phyloP scores from a whole-genome alignment of 306 rosid species.

The Vigna hirtella region DNA sequence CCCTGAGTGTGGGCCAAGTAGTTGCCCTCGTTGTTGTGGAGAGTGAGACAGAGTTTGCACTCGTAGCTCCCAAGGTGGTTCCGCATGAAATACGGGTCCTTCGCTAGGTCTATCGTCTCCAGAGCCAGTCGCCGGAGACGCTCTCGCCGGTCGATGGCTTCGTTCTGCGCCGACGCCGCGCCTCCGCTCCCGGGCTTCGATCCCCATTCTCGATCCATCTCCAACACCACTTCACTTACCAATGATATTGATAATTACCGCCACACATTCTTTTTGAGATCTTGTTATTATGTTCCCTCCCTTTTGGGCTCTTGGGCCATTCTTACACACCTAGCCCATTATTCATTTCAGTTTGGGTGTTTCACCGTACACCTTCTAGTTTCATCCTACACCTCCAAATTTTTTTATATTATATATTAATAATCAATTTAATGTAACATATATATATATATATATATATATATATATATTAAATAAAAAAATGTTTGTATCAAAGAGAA shows the following conservation, averaged over 20 bases:
- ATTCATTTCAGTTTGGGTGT: no score
- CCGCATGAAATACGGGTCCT: slow-evolving; percentile 98
- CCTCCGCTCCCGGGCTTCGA: slow-evolving; percentile 99
- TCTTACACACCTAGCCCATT: background rate
- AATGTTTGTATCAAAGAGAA: no score
- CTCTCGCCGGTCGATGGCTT: slow-evolving; percentile 97
- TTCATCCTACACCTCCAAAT: no score
- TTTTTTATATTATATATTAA: no score
- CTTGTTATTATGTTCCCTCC: background rate
- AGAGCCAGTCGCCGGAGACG: slow-evolving; percentile 93
- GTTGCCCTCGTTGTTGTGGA: slow-evolving; percentile 96
- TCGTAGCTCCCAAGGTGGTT: slow-evolving; percentile 97
- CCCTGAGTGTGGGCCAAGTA: slow-evolving; percentile 99
- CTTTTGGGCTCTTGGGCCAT: background rate
- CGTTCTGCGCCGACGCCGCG: slow-evolving; percentile 95
- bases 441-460: no score
- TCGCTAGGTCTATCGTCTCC: slow-evolving; percentile 94
- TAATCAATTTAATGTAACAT: no score
- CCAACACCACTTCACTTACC: background rate
- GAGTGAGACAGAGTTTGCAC: slow-evolving; percentile 90
- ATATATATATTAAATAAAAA: no score
- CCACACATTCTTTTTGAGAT: background rate
- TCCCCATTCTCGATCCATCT: slow-evolving; percentile 99
- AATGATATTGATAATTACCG: no score
- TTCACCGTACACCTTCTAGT: no score